These are phyloP conservation scores for Aspergillus pseudoglaucus DNA, from an alignment of 2,329 filamentous ascomycete genomes.

Conservation along the genomic window DNA sequence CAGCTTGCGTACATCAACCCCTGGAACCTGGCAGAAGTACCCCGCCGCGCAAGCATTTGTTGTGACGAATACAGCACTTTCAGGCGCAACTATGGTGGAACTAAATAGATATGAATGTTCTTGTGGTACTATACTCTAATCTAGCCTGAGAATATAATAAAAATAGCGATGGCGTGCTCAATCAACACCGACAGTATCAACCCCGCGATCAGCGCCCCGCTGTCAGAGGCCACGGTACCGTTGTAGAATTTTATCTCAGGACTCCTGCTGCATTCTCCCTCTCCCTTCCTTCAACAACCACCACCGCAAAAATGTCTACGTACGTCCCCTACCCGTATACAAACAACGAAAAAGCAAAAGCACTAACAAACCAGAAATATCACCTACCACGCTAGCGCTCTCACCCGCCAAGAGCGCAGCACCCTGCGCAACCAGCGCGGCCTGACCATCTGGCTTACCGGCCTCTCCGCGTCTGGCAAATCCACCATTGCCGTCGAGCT, in stretches of 20 bases:
- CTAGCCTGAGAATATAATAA: too few species aligned
- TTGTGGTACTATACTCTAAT: too few species aligned
- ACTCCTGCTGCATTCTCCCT: neutral
- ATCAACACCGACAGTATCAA: neutral
- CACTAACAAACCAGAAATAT: slow-evolving; percentile 34
- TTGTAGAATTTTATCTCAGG: slow-evolving; percentile 6
- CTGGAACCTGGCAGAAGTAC: too few species aligned
- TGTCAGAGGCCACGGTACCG: neutral
- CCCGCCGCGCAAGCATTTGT: too few species aligned
- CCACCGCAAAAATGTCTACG: slow-evolving; percentile 26
- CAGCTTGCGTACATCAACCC: too few species aligned
- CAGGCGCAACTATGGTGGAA: too few species aligned
- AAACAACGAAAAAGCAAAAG: neutral
- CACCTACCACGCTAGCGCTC: slow-evolving; percentile 39
- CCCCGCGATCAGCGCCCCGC: neutral
- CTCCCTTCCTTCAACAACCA: neutral
- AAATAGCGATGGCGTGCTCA: too few species aligned
- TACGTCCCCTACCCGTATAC: slow-evolving; percentile 14
- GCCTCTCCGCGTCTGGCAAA: slow-evolving; percentile 92
- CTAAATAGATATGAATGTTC: too few species aligned
- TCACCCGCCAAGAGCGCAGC: slow-evolving; percentile 38
- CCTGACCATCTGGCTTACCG: slow-evolving; percentile 96
- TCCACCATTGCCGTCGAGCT: slow-evolving; percentile 94
- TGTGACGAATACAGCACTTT: too few species aligned
- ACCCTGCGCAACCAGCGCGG: slow-evolving; percentile 69